Percentiles rank a stretch among this genome's conserved stretches.
Evolutionary conservation across 208 protist species (phyloP).

Genomic region (Trypanosoma scelopori): DNA sequence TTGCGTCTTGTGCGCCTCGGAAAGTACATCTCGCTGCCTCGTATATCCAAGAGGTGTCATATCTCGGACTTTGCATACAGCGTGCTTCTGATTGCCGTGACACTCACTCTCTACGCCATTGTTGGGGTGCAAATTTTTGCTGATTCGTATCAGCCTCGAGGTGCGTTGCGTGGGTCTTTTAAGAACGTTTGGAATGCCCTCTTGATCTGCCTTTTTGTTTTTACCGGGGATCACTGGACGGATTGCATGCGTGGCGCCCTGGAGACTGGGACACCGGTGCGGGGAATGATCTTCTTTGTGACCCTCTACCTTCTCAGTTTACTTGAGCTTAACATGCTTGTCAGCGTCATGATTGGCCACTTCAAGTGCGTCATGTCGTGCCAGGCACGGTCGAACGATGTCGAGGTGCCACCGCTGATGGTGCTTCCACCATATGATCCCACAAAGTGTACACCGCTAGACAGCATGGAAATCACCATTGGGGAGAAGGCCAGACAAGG

Average conservation of each 20-base stretch:
- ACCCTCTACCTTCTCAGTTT: slow-evolving; percentile 21
- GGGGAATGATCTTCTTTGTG: slow-evolving; percentile 47
- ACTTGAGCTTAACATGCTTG: slow-evolving; percentile 4
- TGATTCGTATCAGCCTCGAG: slow-evolving; percentile 2
- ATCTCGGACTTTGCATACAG: slow-evolving; percentile 24
- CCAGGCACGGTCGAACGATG: not conserved
- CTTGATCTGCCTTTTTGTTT: slow-evolving; percentile 42
- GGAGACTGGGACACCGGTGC: slow-evolving; percentile 21
- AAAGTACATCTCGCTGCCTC: slow-evolving; percentile 24
- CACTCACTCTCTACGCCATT: slow-evolving; percentile 48
- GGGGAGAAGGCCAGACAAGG: not conserved
- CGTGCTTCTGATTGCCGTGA: slow-evolving; percentile 23
- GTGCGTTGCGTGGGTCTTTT: slow-evolving; percentile 36
- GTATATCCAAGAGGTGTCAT: slow-evolving; percentile 16
- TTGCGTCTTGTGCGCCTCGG: slow-evolving; percentile 47
- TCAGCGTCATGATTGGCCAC: slow-evolving; percentile 9
- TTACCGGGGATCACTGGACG: slow-evolving; percentile 54
- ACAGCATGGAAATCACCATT: not conserved
- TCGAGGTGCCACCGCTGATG: slow-evolving; percentile 11
- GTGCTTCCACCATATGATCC: slow-evolving; percentile 11
- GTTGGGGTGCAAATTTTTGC: slow-evolving; percentile 65
- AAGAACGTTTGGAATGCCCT: slow-evolving; percentile 50
- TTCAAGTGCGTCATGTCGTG: slow-evolving; percentile 1
- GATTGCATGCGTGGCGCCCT: slow-evolving; percentile 31
- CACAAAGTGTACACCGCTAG: not conserved